Evolutionary conservation across 805 yeast species (phyloP), one percentile per base, ranked within the genome.

Genomic region (Candida insectorum): DNA sequence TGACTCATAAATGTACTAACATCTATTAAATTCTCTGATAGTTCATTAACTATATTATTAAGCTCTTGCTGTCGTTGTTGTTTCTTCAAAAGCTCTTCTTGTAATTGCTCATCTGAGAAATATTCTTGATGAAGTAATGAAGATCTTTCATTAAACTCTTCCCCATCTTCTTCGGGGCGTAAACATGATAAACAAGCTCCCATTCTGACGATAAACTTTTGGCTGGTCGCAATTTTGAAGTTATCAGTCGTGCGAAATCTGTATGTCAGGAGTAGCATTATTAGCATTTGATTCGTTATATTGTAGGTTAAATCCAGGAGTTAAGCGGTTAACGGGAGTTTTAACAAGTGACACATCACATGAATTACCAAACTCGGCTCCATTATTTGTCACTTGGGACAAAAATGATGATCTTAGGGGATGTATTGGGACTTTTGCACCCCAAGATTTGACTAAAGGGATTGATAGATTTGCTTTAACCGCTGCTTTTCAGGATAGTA

Each of bases 331-430:
- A n/a, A n/a, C n/a, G n/a, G n/a, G n/a, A n/a, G n/a, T n/a, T n/a
- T n/a, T n/a, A n/a, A n/a, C n/a, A n/a, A 11, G 23, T 11, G 23
- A 20, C 8, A 20, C 23, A 11, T 8, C 23, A 8, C 23, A 8
- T 11, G 13, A 33, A 5, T 27, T 49, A 10, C 65, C 63, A 2
- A 6, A 33, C 3, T 35, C 40, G 16, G 61, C 66, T 0, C 93
- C 97, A 0, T 59, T 91, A 17, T 93, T 93, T 60, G 83, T 91
- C 20, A 93, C 97, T 0, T 93, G 96, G 96, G 80, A 78, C 46
- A 69, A 72, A 36, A 42, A 46, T 32, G 54, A 58, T 16, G 59
- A 63, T 10, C 62, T 91, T 30, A 66, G 97, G 26, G 98, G 98
- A 0, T 91, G 98, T 52, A 93, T 91, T 34, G 98, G 98, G 1